Evolutionary conservation across 495 filamentous ascomycete species (phyloP), one percentile per base, ranked within the genome.

Genomic region (Penicillium manginii): DNA sequence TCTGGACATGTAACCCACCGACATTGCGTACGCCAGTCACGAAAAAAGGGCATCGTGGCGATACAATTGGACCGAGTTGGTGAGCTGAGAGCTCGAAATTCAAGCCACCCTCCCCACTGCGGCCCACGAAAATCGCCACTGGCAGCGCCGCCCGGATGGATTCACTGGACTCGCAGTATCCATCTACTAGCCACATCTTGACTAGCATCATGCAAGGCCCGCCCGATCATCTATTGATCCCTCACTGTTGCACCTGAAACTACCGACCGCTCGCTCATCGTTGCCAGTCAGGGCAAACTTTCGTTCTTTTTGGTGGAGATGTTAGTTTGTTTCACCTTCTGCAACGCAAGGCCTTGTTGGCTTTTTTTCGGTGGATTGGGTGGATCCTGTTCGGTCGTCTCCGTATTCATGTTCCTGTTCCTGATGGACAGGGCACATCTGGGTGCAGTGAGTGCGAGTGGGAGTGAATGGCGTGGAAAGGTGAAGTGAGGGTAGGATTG

Each of bases 311-410:
- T 2, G 21, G 26, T 46, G 35, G 22, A 43, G 51, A 32, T 21
- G 8, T 51, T 60, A 55, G 57, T 12, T 17, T 60, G 57, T 60
- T 60, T 60, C 57, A 60, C 45, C 33, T 60, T n/a, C 33, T 60
- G 52, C 46, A 52, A 52, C 57, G 43, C 57, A 48, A 43, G 45
- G 45, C 31, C 37, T 23, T 2, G 14, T 22, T 21, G 14, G n/a
- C 3, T 19, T 54, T 12, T 54, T 59, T 50, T 4, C 26, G 6
- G 26, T 29, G 26, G 26, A 29, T 5, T 29, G 26, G 6, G 26
- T 29, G 26, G 57, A 50, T 8, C 42, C 31, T 10, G 21, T 52
- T 14, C 39, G 37, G 21, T 32, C 18, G 49, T 17, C 29, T 26
- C 32, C 37, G 26, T 48, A 50, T 23, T 23, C 43, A 47, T 33